These are phyloP conservation scores for Stevia rebaudiana DNA, from an alignment of 140 eudicot species.

Conservation along the genomic window DNA sequence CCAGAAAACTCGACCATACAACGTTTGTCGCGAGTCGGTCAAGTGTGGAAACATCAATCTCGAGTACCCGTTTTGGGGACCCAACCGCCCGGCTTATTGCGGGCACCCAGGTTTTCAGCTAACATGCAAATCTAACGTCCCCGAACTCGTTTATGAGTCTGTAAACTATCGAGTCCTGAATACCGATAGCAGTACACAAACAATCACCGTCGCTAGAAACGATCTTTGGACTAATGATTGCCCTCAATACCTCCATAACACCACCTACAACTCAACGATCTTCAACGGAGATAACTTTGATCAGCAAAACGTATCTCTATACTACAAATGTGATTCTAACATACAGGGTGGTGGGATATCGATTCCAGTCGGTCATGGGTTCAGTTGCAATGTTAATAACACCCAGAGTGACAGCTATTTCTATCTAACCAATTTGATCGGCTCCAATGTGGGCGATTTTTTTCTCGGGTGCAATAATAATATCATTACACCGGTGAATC, in stretches of 20 bases:
- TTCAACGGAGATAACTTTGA: slow-evolving; percentile 23
- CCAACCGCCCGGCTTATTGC: slow-evolving; percentile 22
- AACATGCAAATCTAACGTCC: slow-evolving; percentile 27
- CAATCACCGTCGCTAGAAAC: slow-evolving; percentile 35
- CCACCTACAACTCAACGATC: slow-evolving; percentile 30
- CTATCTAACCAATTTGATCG: neutral
- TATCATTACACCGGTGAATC: slow-evolving; percentile 36
- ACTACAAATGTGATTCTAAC: slow-evolving; percentile 24
- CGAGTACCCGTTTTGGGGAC: slow-evolving; percentile 59
- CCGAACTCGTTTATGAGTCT: slow-evolving; percentile 15
- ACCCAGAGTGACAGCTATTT: slow-evolving; percentile 15
- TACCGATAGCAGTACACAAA: neutral
- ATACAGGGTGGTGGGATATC: neutral
- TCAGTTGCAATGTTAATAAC: slow-evolving; percentile 14
- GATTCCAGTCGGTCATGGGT: neutral
- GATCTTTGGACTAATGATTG: slow-evolving; percentile 34
- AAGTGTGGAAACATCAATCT: slow-evolving; percentile 22
- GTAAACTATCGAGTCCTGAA: slow-evolving; percentile 31
- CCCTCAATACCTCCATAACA: slow-evolving; percentile 23
- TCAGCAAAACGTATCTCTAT: slow-evolving; percentile 37
- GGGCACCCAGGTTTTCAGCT: slow-evolving; percentile 45
- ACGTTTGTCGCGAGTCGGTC: slow-evolving; percentile 25
- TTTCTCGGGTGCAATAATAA: neutral
- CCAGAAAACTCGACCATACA: slow-evolving; percentile 16
- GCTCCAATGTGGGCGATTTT: too few relatives aligned